phyloP scores from a whole-genome alignment of 768 basidiomycete species.

The Boletus reticuloceps region DNA sequence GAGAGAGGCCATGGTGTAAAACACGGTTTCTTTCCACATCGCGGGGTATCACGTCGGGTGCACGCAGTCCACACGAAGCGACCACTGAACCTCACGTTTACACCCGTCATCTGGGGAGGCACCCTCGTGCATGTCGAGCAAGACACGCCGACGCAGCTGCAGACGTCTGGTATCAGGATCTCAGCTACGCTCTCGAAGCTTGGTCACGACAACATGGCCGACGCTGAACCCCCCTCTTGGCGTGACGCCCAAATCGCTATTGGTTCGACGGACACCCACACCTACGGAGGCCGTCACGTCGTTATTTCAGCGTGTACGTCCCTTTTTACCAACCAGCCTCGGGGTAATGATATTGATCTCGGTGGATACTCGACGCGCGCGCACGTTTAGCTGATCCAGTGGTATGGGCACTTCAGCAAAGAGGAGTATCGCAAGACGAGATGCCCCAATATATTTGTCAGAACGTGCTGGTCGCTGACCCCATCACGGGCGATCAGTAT shows the following conservation, averaged over 20 bases:
- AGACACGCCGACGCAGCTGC: no score
- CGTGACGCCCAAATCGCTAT: no score
- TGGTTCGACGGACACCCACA: neutral
- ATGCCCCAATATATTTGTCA: slow-evolving; percentile 5
- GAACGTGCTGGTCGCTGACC: slow-evolving; percentile 2
- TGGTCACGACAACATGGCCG: neutral
- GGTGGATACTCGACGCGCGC: no score
- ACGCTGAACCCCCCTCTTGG: no score
- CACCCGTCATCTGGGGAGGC: neutral
- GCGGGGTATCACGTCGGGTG: neutral
- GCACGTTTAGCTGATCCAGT: neutral
- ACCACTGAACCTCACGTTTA: slow-evolving; percentile 4
- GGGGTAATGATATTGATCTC: neutral
- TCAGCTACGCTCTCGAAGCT: slow-evolving; percentile 1
- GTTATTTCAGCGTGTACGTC: slow-evolving; percentile 1
- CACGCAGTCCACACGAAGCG: neutral
- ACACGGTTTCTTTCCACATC: slow-evolving; percentile 4
- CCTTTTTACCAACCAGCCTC: neutral
- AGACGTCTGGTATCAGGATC: neutral
- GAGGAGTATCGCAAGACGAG: slow-evolving; percentile 1
- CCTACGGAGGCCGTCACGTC: neutral
- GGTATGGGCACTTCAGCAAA: neutral
- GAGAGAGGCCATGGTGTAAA: neutral
- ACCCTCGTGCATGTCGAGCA: neutral
- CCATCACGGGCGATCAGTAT: slow-evolving; percentile 5